Evolutionary conservation across 768 basidiomycete species (phyloP).

Genomic region (Pulveroboletus sp.): DNA sequence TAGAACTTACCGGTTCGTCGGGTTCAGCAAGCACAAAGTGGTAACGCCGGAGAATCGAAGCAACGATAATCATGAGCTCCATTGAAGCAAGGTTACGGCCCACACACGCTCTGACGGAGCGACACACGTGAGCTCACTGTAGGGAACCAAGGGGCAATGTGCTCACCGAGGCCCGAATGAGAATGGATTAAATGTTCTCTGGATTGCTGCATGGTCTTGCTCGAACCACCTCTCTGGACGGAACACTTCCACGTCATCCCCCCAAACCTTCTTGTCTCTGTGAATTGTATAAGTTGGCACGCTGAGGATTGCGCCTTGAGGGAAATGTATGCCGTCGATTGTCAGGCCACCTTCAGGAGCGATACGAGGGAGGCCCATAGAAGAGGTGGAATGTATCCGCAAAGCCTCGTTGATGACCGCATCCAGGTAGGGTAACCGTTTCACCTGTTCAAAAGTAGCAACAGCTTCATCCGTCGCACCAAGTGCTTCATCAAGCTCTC

Average conservation of each 20-base stretch:
- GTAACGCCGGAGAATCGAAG: constrained; percentile 76
- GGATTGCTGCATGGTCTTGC: constrained; percentile 53
- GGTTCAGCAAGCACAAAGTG: constrained; percentile 67
- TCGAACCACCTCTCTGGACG: constrained; percentile 88
- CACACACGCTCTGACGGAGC: constrained; percentile 63
- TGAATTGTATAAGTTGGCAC: constrained; percentile 86
- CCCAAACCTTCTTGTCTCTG: constrained; percentile 71
- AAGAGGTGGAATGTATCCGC: constrained; percentile 80
- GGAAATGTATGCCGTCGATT: constrained; percentile 52
- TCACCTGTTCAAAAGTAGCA: constrained; percentile 64
- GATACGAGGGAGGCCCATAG: constrained; percentile 78
- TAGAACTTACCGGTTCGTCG: constrained; percentile 46
- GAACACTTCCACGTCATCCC: constrained; percentile 69
- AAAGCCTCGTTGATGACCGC: constrained; percentile 88
- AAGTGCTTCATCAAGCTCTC: constrained; percentile 65
- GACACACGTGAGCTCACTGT: constrained; percentile 3
- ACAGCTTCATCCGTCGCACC: constrained; percentile 59
- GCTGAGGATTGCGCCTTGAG: constrained; percentile 71
- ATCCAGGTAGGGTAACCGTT: constrained; percentile 74
- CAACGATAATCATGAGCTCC: constrained; percentile 77
- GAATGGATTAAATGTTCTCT: constrained; percentile 83
- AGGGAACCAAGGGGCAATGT: not conserved
- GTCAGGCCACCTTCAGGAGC: constrained; percentile 74
- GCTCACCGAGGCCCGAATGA: constrained; percentile 74
- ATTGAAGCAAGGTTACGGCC: constrained; percentile 79